These are phyloP conservation scores for Cutaneotrichosporon sp. DNA, from an alignment of 1,284 basidiomycete species.

Conservation along the genomic window DNA sequence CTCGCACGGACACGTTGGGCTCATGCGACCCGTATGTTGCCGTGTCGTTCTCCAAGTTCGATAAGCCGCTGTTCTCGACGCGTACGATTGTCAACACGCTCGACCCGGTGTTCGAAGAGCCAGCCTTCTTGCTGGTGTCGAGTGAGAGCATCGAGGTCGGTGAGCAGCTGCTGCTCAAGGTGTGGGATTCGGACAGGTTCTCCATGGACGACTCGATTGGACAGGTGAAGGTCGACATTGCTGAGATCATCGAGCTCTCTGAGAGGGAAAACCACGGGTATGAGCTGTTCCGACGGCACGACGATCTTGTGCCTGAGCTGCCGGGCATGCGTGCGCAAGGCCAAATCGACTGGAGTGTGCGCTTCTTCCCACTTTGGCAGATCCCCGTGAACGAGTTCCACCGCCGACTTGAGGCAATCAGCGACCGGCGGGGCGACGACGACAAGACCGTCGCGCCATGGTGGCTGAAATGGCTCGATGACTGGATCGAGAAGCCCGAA, in stretches of 20 bases:
- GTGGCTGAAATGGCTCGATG: constrained; percentile 40
- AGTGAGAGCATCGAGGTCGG: constrained; percentile 49
- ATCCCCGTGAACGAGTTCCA: constrained; percentile 39
- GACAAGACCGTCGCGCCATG: constrained; percentile 27
- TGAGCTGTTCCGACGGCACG: constrained; percentile 36
- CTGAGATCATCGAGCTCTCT: constrained; percentile 46
- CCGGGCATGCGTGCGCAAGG: constrained; percentile 45
- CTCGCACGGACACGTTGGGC: constrained; percentile 48
- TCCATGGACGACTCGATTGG: constrained; percentile 55
- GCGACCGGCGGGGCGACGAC: constrained; percentile 16
- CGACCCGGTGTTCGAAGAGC: constrained; percentile 52
- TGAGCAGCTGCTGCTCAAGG: constrained; percentile 44
- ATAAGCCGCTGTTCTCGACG: constrained; percentile 51
- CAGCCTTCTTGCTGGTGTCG: constrained; percentile 46
- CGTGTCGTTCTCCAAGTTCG: constrained; percentile 47
- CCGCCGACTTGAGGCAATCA: constrained; percentile 20
- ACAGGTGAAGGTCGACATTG: constrained; percentile 51
- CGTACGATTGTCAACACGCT: constrained; percentile 47
- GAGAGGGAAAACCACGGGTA: constrained; percentile 22
- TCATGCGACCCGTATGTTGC: constrained; percentile 52
- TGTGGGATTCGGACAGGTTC: constrained; percentile 55
- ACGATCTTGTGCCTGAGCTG: constrained; percentile 34
- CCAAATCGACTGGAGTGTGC: constrained; percentile 44
- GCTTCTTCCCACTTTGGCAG: constrained; percentile 50
- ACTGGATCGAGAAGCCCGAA: constrained; percentile 31